Evolutionary conservation across 768 basidiomycete species (phyloP).

Genomic region (Boletellus ananas): DNA sequence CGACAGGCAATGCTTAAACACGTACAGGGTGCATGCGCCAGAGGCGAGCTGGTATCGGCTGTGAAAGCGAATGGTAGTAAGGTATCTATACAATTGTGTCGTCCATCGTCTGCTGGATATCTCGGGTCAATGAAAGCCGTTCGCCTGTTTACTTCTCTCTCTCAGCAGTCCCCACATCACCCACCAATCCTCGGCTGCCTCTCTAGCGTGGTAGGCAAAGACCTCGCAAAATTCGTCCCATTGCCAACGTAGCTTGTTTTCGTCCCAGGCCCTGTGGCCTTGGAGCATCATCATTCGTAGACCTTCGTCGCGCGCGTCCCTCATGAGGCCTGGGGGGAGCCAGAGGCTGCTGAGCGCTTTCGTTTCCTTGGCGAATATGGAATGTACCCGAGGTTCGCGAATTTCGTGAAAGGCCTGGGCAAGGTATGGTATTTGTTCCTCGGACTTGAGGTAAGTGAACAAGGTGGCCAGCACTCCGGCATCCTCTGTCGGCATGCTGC

Average conservation of each 20-base stretch:
- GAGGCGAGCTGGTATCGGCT: not conserved
- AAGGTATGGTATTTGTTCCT: constrained; percentile 48
- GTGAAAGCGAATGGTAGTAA: constrained; percentile 3
- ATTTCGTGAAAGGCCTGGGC: constrained; percentile 59
- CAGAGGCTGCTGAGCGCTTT: constrained; percentile 41
- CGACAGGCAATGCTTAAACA: not conserved
- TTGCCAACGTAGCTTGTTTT: constrained; percentile 43
- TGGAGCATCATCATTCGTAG: constrained; percentile 19
- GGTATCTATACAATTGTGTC: constrained; percentile 7
- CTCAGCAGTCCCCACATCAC: constrained; percentile 52
- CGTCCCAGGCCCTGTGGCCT: constrained; percentile 44
- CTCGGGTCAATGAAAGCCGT: constrained; percentile 3
- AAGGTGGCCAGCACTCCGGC: constrained; percentile 32
- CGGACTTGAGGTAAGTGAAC: constrained; percentile 43
- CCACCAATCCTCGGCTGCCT: constrained; percentile 67
- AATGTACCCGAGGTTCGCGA: constrained; percentile 46
- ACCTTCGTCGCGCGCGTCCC: constrained; percentile 43
- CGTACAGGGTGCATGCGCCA: not conserved
- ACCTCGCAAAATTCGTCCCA: constrained; percentile 56
- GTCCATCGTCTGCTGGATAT: constrained; percentile 6
- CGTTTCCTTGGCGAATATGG: constrained; percentile 43
- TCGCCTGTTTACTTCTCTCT: constrained; percentile 32
- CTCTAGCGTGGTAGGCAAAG: constrained; percentile 52
- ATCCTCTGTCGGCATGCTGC: constrained; percentile 34
- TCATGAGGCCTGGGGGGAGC: constrained; percentile 43